phyloP scores from a whole-genome alignment of 176 grass and related monocot genomes.

The Carex parvula region DNA sequence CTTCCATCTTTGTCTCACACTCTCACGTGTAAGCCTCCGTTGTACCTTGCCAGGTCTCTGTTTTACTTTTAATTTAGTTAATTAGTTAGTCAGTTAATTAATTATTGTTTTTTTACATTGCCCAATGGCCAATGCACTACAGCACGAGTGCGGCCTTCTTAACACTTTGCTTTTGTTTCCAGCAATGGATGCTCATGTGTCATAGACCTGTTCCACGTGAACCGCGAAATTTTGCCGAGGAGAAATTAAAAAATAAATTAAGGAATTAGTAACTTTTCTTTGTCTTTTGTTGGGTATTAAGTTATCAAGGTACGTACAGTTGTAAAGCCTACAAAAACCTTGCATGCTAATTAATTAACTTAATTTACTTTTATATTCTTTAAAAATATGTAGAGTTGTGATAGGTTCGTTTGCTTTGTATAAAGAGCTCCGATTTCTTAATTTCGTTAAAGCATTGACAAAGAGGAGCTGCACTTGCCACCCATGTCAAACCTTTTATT shows the following conservation, averaged over 20 bases:
- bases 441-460: slow-evolving; percentile 27
- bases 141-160: slow-evolving; percentile 26
- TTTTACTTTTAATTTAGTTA: slow-evolving; percentile 5
- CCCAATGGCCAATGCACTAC: background rate
- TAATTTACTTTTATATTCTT: background rate
- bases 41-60: background rate
- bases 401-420: slow-evolving; percentile 19
- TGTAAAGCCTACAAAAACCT: background rate
- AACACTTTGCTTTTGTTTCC: slow-evolving; percentile 34
- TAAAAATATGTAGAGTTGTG: background rate
- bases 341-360: background rate
- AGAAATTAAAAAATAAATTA: too few relatives aligned
- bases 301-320: background rate
- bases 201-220: slow-evolving; percentile 2
- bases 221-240: background rate
- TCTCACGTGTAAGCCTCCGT: slow-evolving; percentile 16
- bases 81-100: background rate
- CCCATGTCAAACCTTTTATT: slow-evolving; percentile 29
- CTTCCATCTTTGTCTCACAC: slow-evolving; percentile 38
- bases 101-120: background rate
- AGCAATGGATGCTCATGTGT: background rate
- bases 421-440: slow-evolving; percentile 10
- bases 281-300: background rate
- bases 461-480: slow-evolving; percentile 13
- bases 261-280: background rate